phyloP scores from a whole-genome alignment of 1,139 yeast species.

The Suhomyces kunorum region DNA sequence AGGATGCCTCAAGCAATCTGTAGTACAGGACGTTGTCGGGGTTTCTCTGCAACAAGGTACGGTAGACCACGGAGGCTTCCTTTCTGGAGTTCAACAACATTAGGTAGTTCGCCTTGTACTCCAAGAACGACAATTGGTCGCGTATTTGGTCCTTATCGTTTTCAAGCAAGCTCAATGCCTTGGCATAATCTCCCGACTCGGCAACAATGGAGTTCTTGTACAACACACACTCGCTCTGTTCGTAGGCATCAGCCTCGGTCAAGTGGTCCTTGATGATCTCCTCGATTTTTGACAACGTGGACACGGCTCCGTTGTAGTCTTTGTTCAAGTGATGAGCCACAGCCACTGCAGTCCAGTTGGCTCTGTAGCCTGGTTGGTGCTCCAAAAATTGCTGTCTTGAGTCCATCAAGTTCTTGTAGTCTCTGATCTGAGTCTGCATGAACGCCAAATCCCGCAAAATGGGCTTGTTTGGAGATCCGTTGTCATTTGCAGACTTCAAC shows the following conservation, averaged over 20 bases:
- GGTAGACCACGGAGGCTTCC: slow-evolving; percentile 70
- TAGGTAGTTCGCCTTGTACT: slow-evolving; percentile 65
- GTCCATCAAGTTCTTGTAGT: slow-evolving; percentile 59
- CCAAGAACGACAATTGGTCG: slow-evolving; percentile 66
- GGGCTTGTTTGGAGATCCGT: slow-evolving; percentile 78
- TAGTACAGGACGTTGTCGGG: slow-evolving; percentile 79
- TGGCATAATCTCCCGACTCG: slow-evolving; percentile 61
- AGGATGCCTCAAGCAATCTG: slow-evolving; percentile 60
- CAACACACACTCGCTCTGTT: slow-evolving; percentile 76
- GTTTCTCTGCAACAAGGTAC: slow-evolving; percentile 76
- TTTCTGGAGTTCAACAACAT: slow-evolving; percentile 40
- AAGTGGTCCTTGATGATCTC: slow-evolving; percentile 67
- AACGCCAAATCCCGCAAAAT: slow-evolving; percentile 81
- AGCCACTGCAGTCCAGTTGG: slow-evolving; percentile 91
- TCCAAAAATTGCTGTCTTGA: slow-evolving; percentile 73
- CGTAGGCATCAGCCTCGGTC: slow-evolving; percentile 66
- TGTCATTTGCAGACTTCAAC: slow-evolving; percentile 73
- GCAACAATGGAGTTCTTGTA: slow-evolving; percentile 70
- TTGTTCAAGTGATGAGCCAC: slow-evolving; percentile 78
- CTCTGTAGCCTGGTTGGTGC: slow-evolving; percentile 79
- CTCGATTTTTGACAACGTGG: slow-evolving; percentile 74
- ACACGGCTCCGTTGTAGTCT: slow-evolving; percentile 67
- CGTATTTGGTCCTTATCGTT: slow-evolving; percentile 53
- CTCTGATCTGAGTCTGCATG: slow-evolving; percentile 78
- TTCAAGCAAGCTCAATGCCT: slow-evolving; percentile 65